Base-by-base conservation (phyloP, 176 grass and related monocot genomes). In the Microstegium vimineum region DNA sequence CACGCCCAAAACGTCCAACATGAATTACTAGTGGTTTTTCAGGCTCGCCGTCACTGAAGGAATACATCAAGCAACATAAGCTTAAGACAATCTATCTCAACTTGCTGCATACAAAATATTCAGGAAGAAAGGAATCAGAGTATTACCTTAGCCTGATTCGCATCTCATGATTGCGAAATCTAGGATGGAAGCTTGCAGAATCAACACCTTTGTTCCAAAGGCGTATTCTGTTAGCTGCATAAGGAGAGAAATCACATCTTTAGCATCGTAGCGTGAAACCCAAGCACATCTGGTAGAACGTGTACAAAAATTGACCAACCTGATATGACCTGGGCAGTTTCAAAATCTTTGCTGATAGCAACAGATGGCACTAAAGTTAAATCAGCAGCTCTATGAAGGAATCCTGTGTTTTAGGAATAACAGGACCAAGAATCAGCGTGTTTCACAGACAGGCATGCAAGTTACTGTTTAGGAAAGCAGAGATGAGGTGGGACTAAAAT, bases 131-230 rank as follows among this genome's bases (percentile, higher is more conserved):
- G 38, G 0, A 79, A 45, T 14, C 0, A 57, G 25, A 15, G 31
- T 42, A 16, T 43, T 85, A 95, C 93, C 85, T 95, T 80, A 95
- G 85, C 77, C 87, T 90, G 20, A 83, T 1, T 25, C 93, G 89
- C 93, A 95, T 98, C 49, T 93, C 93, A 42, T 95, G 84, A 74
- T 80, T 95, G 64, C 57, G 67, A 33, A 91, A 93, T 40, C 65
- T 88, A 37, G 96, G 96, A 62, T 98, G 88, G 73, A 98, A 98
- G 69, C 90, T 95, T 69, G 88, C 90, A 80, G 96, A 98, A 87
- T 98, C 96, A 66, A 95, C 89, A 82, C 96, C 96, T 88, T 98
- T 95, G 74, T 93, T 95, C 93, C 96, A 98, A 72, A 98, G 87
- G 9, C 89, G 90, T 91, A 98, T 95, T 66, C 80, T 89, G 28